Conservation (phyloP, 116 monocot species). For the Posidonia oceanica region DNA sequence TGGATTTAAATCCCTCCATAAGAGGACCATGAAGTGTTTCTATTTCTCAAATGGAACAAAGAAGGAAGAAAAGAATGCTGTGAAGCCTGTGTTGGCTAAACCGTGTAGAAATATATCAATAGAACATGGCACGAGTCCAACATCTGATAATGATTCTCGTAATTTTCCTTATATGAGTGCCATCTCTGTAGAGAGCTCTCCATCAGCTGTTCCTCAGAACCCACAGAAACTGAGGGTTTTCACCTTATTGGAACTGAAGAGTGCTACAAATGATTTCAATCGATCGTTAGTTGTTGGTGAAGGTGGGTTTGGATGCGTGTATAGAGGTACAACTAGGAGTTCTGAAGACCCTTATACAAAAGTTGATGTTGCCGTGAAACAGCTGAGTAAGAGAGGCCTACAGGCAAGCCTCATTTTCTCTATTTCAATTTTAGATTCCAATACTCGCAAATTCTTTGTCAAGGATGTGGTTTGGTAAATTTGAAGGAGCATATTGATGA, state of each 20-base stretch:
- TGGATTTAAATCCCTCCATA: background rate
- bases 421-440: conserved; percentile 29
- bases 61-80: conserved; percentile 24
- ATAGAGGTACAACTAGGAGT: conserved; percentile 49
- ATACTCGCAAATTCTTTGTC: conserved; percentile 35
- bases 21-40: conserved; percentile 61
- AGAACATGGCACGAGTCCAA: conserved; percentile 36
- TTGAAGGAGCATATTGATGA: no score
- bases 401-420: conserved; percentile 37
- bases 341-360: conserved; percentile 37
- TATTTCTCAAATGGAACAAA: conserved; percentile 38
- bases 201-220: conserved; percentile 29
- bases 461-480: background rate
- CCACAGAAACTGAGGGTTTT: conserved; percentile 54
- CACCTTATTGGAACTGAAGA: conserved; percentile 59
- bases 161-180: conserved; percentile 33
- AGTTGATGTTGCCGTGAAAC: conserved; percentile 75
- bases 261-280: conserved; percentile 70
- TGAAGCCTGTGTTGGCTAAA: conserved; percentile 27
- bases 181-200: conserved; percentile 42
- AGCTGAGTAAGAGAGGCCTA: conserved; percentile 57
- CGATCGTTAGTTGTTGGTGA: conserved; percentile 76
- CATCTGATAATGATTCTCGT: conserved; percentile 33
- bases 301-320: conserved; percentile 94
- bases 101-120: conserved; percentile 43